phyloP scores from a whole-genome alignment of 129 eudicot species.

The Saposhnikovia divaricata region DNA sequence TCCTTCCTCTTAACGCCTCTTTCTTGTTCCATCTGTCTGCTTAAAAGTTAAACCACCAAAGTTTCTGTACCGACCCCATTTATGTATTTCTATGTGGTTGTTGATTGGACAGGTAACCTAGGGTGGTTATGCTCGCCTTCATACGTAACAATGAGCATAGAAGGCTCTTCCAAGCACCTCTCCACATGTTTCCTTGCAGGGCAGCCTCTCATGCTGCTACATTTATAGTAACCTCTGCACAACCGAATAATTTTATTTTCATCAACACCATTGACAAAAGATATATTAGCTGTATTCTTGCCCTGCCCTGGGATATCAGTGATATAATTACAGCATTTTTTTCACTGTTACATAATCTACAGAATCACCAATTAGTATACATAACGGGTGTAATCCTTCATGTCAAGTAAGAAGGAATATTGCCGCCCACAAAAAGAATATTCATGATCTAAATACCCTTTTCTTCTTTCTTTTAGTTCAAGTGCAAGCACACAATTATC shows the following conservation, averaged over 20 bases:
- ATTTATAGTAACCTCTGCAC: conserved; percentile 95
- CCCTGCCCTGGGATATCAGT: not conserved
- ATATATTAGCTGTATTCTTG: not conserved
- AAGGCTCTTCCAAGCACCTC: conserved; percentile 81
- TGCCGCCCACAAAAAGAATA: not conserved
- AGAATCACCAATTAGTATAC: not conserved
- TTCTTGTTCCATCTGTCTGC: conserved; percentile 14
- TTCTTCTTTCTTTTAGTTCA: not conserved
- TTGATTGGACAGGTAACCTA: conserved; percentile 63
- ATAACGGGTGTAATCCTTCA: not conserved
- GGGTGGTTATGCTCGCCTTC: conserved; percentile 98
- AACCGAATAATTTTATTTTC: not conserved
- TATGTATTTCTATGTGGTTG: conserved; percentile 40
- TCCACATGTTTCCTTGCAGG: conserved; percentile 99
- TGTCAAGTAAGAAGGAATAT: not conserved
- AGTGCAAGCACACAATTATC: not conserved
- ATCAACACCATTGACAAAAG: not conserved
- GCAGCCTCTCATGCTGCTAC: conserved; percentile 99
- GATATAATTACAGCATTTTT: not conserved
- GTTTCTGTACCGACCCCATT: conserved; percentile 19
- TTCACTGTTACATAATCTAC: not conserved
- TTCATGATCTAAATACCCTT: not conserved
- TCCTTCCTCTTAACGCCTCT: not conserved
- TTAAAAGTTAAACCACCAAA: conserved; percentile 5
- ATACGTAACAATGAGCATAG: conserved; percentile 92